Conservation (phyloP, 176 grass and related monocot genomes). For the Ampelocalamus luodianensis region DNA sequence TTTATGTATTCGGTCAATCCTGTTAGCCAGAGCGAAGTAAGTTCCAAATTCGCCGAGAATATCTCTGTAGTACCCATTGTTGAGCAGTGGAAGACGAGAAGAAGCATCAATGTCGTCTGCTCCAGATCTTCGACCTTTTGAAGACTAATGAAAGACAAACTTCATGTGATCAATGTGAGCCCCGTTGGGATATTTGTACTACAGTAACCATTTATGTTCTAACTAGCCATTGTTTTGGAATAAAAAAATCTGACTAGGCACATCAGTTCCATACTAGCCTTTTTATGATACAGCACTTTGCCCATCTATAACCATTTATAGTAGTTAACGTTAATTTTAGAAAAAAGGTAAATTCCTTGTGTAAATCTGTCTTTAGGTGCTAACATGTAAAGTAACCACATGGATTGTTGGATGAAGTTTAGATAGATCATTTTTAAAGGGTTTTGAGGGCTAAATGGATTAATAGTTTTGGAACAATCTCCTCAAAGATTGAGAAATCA, state of each 20-base stretch:
- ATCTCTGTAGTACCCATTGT: slow-evolving; percentile 80
- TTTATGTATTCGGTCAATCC: slow-evolving; percentile 85
- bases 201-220: background rate
- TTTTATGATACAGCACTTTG: background rate
- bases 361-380: background rate
- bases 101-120: slow-evolving; percentile 97
- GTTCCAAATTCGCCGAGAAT: slow-evolving; percentile 95
- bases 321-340: slow-evolving; percentile 2
- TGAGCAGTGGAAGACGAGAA: slow-evolving; percentile 82
- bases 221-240: background rate
- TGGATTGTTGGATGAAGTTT: slow-evolving; percentile 1
- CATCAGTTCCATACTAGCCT: background rate
- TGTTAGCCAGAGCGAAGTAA: slow-evolving; percentile 86
- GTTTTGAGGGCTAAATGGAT: background rate
- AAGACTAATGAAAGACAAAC: slow-evolving; percentile 56
- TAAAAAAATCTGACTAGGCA: background rate
- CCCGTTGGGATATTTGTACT: slow-evolving; percentile 18
- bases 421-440: background rate
- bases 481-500: slow-evolving; percentile 19
- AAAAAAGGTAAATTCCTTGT: background rate
- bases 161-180: slow-evolving; percentile 41
- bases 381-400: slow-evolving; percentile 19
- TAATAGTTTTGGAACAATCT: slow-evolving; percentile 3
- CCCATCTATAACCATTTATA: slow-evolving; percentile 1
- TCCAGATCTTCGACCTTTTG: slow-evolving; percentile 84